Conservation (phyloP, 371 early-diverging fungal genomes). For the Rhizomucor miehei region DNA sequence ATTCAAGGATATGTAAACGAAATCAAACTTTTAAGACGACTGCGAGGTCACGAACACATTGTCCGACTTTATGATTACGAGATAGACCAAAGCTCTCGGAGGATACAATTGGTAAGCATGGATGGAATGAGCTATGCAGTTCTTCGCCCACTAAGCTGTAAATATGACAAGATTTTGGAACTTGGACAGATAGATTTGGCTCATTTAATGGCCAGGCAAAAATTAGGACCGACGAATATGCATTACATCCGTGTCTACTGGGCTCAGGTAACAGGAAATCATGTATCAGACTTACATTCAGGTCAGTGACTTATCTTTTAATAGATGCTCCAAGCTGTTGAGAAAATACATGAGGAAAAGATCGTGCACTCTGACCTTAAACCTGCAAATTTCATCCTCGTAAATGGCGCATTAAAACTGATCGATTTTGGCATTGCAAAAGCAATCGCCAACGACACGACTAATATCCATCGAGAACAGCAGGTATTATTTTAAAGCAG, state of each 20-base stretch:
- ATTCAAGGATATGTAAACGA: slow-evolving; percentile 82
- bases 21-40: slow-evolving; percentile 66
- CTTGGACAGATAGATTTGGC: slow-evolving; percentile 94
- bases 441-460: slow-evolving; percentile 91
- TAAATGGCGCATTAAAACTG: slow-evolving; percentile 81
- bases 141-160: no score
- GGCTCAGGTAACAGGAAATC: slow-evolving; percentile 62
- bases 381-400: slow-evolving; percentile 93
- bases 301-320: slow-evolving; percentile 4
- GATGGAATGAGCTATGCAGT: no score
- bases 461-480: slow-evolving; percentile 86
- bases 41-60: slow-evolving; percentile 63
- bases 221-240: slow-evolving; percentile 55
- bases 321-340: slow-evolving; percentile 92
- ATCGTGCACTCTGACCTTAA: slow-evolving; percentile 97
- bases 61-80: slow-evolving; percentile 81
- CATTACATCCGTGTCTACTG: slow-evolving; percentile 80
- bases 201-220: slow-evolving; percentile 58
- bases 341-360: slow-evolving; percentile 79
- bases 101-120: slow-evolving; percentile 10
- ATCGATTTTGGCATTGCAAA: slow-evolving; percentile 99
- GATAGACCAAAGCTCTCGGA: slow-evolving; percentile 37
- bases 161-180: slow-evolving; percentile 64
- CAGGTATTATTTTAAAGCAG: slow-evolving; percentile 55
- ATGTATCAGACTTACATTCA: background rate